phyloP scores from a whole-genome alignment of 306 rosid genomes.

The Cucurbita maxima region DNA sequence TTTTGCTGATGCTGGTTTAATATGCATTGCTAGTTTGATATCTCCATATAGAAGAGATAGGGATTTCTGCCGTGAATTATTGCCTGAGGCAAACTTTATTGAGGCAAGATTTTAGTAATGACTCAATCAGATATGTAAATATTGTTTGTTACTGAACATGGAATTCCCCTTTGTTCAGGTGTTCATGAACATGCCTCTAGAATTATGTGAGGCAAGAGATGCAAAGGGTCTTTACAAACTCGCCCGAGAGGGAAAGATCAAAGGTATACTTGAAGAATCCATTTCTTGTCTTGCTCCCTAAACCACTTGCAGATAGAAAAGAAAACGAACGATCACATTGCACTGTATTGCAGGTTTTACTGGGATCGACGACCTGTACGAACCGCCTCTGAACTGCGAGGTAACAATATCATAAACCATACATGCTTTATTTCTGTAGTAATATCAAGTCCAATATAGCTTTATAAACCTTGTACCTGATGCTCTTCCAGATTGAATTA shows the following conservation, averaged over 20 bases:
- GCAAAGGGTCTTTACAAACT: conserved; percentile 87
- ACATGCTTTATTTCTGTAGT: not conserved
- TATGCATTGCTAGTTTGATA: conserved; percentile 66
- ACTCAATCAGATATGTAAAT: not conserved
- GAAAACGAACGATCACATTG: not conserved
- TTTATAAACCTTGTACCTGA: not conserved
- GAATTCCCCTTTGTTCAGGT: conserved; percentile 30
- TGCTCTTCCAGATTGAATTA: conserved; percentile 37
- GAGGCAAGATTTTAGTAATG: conserved; percentile 36
- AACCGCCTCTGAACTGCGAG: conserved; percentile 68
- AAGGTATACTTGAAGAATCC: conserved; percentile 32
- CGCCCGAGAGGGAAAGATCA: conserved; percentile 80
- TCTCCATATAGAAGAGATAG: conserved; percentile 69
- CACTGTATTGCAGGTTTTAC: conserved; percentile 49
- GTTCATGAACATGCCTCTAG: conserved; percentile 72
- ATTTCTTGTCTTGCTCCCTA: not conserved
- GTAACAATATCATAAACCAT: conserved; percentile 16
- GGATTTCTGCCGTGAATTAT: conserved; percentile 57
- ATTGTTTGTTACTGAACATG: not conserved
- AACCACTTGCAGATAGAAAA: not conserved
- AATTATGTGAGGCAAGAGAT: conserved; percentile 65
- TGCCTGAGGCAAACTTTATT: conserved; percentile 44
- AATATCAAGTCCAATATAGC: not conserved
- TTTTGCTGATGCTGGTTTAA: conserved; percentile 70
- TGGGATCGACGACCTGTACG: conserved; percentile 82